Evolutionary conservation across 805 yeast species (phyloP), one percentile per base, ranked within the genome.

Genomic region (Saturnispora sekii): DNA sequence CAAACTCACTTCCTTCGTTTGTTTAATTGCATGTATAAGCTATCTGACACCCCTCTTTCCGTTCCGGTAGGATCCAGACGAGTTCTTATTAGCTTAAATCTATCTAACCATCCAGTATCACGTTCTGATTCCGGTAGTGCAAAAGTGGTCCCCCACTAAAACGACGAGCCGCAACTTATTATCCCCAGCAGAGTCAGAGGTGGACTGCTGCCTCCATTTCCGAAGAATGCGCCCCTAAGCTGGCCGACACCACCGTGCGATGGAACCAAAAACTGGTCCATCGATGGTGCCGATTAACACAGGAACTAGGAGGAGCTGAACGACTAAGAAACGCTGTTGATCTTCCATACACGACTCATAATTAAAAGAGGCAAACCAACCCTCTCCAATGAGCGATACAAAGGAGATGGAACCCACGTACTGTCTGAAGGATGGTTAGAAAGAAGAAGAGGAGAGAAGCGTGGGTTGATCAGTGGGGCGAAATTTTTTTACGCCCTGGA

Each of bases 21-120:
- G 26, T 5, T 18, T 5, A 5, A 5, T 6, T 21, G 26, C 26
- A 21, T 61, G 60, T 61, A 41, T 54, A 52, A 54, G 62, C 56
- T 55, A 56, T 59, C 64, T 61, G 65, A 61, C 65, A 61, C 65
- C 63, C 65, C 59, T 58, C 63, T 58, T 60, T 61, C 65, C 53
- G 42, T 48, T 50, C 35, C 37, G 35, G 29, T 40, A 33, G 48
- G 54, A 55, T 61, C 65, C 65, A 60, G 63, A 58, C 64, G 65
- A 51, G 65, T 61, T 61, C 65, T 61, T 61, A 60, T 57, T 51
- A 55, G 54, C 63, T 58, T 51, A 53, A 35, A 26, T 54, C 51
- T 17, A 47, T 61, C 63, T 61, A 41, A 55, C 65, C 64, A 54
- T 52, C 62, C 56, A 46, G 51, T 51, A 61, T 61, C 65, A 58